phyloP scores from a whole-genome alignment of 2,329 filamentous ascomycete species.

The Sporothrix pseudoabietina region DNA sequence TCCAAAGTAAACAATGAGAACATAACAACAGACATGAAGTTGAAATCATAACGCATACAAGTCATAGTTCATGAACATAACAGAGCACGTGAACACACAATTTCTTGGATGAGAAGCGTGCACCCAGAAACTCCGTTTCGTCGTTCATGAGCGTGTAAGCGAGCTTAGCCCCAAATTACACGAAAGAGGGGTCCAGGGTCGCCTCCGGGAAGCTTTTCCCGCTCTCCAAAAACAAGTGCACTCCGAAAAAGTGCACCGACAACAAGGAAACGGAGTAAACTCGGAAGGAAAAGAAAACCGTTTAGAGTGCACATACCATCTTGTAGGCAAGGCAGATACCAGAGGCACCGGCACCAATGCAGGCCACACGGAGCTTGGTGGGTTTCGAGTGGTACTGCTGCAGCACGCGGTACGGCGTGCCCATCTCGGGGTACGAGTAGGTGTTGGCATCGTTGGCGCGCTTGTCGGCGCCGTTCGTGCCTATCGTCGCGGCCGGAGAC shows the following conservation, averaged over 20 bases:
- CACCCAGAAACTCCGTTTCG: background rate
- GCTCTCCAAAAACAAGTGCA: slow-evolving; percentile 13
- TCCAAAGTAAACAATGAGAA: background rate
- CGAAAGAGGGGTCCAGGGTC: slow-evolving; percentile 4
- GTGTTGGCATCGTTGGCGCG: slow-evolving; percentile 28
- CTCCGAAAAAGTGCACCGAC: background rate
- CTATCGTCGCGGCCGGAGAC: slow-evolving; percentile 25
- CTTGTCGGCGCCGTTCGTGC: slow-evolving; percentile 21
- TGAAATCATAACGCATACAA: background rate
- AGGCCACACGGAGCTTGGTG: slow-evolving; percentile 41
- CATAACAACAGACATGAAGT: background rate
- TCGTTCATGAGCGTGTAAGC: background rate
- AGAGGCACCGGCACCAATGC: slow-evolving; percentile 52
- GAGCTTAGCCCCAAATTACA: background rate
- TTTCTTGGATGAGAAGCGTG: background rate
- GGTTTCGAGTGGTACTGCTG: slow-evolving; percentile 44
- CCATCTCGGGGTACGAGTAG: slow-evolving; percentile 39
- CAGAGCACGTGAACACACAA: background rate
- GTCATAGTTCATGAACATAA: background rate
- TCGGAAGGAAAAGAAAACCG: background rate
- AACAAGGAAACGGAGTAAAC: background rate
- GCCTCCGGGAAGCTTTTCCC: slow-evolving; percentile 17
- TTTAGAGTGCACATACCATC: slow-evolving; percentile 35
- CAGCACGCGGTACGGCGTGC: slow-evolving; percentile 39
- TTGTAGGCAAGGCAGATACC: slow-evolving; percentile 53